phyloP scores from a whole-genome alignment of 148 eudicot genomes.

The Diospyros kaki region DNA sequence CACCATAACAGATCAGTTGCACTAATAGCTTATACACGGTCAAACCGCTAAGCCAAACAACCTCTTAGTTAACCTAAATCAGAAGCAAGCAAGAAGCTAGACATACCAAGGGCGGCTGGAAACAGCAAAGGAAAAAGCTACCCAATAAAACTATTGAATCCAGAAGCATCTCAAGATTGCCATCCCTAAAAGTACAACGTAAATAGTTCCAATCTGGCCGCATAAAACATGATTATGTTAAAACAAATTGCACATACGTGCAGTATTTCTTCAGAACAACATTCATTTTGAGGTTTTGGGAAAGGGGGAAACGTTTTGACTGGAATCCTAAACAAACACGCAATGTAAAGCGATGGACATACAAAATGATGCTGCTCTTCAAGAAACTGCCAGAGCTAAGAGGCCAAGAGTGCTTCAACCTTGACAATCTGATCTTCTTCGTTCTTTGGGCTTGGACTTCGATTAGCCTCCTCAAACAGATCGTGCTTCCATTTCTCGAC shows the following conservation, averaged over 20 bases:
- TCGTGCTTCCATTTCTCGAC: slow-evolving; percentile 94
- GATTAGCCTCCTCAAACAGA: slow-evolving; percentile 66
- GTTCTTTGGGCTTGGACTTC: slow-evolving; percentile 55
- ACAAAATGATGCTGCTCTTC: neutral
- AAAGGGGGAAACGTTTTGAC: neutral
- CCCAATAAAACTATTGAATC: neutral
- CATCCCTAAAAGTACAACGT: neutral
- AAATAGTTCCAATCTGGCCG: neutral
- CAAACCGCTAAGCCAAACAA: no score
- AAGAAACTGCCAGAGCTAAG: slow-evolving; percentile 19
- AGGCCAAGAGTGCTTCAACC: slow-evolving; percentile 77
- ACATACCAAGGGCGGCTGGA: neutral
- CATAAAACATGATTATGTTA: neutral
- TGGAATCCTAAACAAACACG: neutral
- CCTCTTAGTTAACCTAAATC: no score
- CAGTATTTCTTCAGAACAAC: neutral
- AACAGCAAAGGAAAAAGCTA: neutral
- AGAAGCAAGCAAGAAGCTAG: no score
- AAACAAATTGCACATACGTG: neutral
- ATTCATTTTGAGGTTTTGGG: no score
- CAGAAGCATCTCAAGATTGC: neutral
- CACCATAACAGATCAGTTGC: no score
- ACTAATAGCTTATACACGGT: no score
- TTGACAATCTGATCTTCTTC: slow-evolving; percentile 89
- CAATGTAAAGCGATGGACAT: neutral